Evolutionary conservation across 2,329 filamentous ascomycete species (phyloP).

Genomic region (Monosporascus sp.): DNA sequence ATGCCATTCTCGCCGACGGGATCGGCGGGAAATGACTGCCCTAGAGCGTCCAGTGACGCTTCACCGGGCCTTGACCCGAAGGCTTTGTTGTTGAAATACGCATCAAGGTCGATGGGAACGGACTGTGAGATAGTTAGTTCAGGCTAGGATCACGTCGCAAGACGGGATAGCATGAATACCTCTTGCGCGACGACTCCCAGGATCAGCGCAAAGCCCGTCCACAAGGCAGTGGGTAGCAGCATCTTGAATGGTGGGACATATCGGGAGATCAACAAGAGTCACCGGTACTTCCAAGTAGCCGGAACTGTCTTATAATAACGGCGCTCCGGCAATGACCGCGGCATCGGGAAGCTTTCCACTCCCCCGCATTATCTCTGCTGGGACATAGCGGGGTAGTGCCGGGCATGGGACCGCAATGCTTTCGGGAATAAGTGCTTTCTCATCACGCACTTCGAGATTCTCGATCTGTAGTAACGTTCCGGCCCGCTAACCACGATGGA

Average conservation of each 20-base stretch:
- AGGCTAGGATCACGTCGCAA: neutral
- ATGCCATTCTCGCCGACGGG: conserved; percentile 21
- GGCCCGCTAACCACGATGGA: neutral
- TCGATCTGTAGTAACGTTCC: neutral
- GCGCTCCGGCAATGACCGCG: neutral
- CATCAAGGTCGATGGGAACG: conserved; percentile 25
- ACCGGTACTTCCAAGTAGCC: neutral
- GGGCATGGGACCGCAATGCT: neutral
- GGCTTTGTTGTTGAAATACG: conserved; percentile 42
- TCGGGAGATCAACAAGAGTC: neutral
- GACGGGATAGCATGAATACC: neutral
- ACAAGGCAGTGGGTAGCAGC: neutral
- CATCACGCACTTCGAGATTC: neutral
- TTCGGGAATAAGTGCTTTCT: neutral
- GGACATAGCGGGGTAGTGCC: neutral
- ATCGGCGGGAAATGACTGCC: conserved; percentile 36
- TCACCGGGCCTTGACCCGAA: conserved; percentile 40
- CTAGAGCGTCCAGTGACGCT: conserved; percentile 37
- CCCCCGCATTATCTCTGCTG: neutral
- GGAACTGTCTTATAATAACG: neutral
- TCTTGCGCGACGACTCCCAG: neutral
- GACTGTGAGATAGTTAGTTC: conserved; percentile 15
- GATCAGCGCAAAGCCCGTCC: neutral
- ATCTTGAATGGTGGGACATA: neutral
- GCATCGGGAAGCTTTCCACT: neutral